These are phyloP conservation scores for Musa balbisiana DNA, from an alignment of 202 grass and related monocot genomes.

Conservation along the genomic window DNA sequence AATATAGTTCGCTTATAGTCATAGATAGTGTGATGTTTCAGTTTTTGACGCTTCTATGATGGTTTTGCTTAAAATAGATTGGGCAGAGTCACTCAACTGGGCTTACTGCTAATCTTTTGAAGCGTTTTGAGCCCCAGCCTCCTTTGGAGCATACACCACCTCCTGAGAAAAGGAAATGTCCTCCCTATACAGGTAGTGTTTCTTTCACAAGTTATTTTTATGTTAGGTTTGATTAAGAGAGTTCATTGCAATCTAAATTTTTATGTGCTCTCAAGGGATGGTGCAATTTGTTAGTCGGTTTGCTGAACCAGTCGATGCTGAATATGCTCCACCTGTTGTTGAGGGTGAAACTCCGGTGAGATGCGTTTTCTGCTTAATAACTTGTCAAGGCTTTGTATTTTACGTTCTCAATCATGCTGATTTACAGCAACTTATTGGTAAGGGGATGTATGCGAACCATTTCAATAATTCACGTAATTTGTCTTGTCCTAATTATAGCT, in stretches of 20 bases:
- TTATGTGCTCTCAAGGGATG: conserved; percentile 43
- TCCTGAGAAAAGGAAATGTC: conserved; percentile 57
- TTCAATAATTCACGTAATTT: not conserved
- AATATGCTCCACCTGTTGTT: conserved; percentile 46
- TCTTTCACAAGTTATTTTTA: conserved; percentile 1
- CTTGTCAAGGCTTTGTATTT: not conserved
- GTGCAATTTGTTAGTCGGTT: conserved; percentile 43
- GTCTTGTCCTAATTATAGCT: not conserved
- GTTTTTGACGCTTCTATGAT: not conserved
- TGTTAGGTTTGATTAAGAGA: not conserved
- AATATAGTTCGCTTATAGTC: not conserved
- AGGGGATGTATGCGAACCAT: not conserved
- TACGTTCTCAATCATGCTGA: not conserved
- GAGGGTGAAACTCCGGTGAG: conserved; percentile 50
- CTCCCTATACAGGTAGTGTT: conserved; percentile 47
- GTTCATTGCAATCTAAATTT: not conserved
- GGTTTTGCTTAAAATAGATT: conserved; percentile 40
- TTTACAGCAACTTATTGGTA: not conserved
- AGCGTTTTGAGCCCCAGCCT: conserved; percentile 77
- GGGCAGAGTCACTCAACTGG: conserved; percentile 77
- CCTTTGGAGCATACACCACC: conserved; percentile 68
- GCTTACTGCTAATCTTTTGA: conserved; percentile 76
- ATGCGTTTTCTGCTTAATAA: not conserved
- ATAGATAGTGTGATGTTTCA: not conserved
- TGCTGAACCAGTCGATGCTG: conserved; percentile 40